A percentile compares a stretch with the other conserved stretches of the same genome.
phyloP scores from a whole-genome alignment of 768 basidiomycete species.

The Leucosporidium yakuticum region DNA sequence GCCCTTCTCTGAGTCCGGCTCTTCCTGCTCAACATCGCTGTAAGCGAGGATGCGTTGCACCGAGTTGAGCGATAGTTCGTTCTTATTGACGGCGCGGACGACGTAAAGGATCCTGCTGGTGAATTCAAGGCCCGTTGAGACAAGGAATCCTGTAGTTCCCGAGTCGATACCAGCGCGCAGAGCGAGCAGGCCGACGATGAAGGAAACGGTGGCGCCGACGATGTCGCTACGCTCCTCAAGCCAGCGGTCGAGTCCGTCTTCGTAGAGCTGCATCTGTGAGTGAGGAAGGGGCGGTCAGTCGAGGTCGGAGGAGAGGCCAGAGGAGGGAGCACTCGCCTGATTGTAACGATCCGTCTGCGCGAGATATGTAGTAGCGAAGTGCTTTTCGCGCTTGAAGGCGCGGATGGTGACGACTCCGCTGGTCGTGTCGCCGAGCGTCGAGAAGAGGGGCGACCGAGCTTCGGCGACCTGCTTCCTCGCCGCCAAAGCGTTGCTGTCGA shows the following conservation, averaged over 20 bases:
- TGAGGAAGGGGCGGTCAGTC: background rate
- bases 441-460: conserved; percentile 44
- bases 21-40: conserved; percentile 29
- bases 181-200: conserved; percentile 24
- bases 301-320: conserved; percentile 23
- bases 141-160: conserved; percentile 24
- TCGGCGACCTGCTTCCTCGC: conserved; percentile 26
- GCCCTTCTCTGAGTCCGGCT: conserved; percentile 29
- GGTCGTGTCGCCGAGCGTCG: conserved; percentile 45
- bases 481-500: conserved; percentile 38
- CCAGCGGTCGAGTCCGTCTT: conserved; percentile 25
- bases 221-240: conserved; percentile 24
- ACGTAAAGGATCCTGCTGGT: conserved; percentile 47
- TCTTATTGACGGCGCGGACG: conserved; percentile 44
- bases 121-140: conserved; percentile 35
- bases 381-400: conserved; percentile 44
- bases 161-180: conserved; percentile 15
- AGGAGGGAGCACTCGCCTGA: conserved; percentile 38
- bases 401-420: conserved; percentile 46
- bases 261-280: conserved; percentile 23
- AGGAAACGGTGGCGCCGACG: conserved; percentile 34
- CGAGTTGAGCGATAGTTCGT: conserved; percentile 41
- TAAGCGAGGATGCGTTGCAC: conserved; percentile 50
- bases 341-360: conserved; percentile 44
- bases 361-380: conserved; percentile 43